A percentile compares a stretch with the other conserved stretches of the same genome.
Evolutionary conservation across 305 asterid species (phyloP).

Genomic region (Withania somnifera): DNA sequence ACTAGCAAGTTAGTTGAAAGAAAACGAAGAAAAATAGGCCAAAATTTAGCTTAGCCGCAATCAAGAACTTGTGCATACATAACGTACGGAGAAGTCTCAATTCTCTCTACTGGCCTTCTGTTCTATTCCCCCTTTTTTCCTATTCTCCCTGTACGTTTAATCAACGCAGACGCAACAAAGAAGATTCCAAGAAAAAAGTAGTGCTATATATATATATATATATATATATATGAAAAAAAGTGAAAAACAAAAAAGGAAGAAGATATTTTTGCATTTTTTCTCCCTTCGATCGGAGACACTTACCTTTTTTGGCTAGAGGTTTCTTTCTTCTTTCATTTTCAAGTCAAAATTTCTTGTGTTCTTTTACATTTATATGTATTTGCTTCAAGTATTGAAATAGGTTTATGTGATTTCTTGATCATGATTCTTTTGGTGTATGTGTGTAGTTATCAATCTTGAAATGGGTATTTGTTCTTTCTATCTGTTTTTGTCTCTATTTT

Average conservation of each 20-base stretch:
- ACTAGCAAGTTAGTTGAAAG: neutral
- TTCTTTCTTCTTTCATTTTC: neutral
- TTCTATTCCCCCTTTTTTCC: constrained; percentile 7
- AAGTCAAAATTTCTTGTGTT: neutral
- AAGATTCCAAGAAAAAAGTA: too few species aligned
- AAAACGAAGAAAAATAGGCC: constrained; percentile 4
- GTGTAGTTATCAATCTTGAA: neutral
- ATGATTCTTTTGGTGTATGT: too few species aligned
- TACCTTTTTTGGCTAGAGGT: too few species aligned
- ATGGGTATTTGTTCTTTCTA: neutral
- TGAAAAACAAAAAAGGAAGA: neutral
- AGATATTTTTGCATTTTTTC: constrained; percentile 2
- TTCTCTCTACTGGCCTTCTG: neutral
- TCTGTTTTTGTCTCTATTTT: neutral
- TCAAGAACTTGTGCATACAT: neutral
- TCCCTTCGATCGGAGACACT: too few species aligned
- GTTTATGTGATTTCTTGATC: neutral
- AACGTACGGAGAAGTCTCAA: constrained; percentile 3
- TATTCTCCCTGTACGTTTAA: too few species aligned
- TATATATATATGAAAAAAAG: neutral
- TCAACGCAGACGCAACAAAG: constrained; percentile 12
- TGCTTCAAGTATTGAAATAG: neutral
- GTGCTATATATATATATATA: too few species aligned
- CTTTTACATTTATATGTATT: neutral
- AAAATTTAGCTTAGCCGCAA: constrained; percentile 7